These are phyloP conservation scores for Aspergillus sp. DNA, from an alignment of 2,329 filamentous ascomycete species.

Conservation along the genomic window DNA sequence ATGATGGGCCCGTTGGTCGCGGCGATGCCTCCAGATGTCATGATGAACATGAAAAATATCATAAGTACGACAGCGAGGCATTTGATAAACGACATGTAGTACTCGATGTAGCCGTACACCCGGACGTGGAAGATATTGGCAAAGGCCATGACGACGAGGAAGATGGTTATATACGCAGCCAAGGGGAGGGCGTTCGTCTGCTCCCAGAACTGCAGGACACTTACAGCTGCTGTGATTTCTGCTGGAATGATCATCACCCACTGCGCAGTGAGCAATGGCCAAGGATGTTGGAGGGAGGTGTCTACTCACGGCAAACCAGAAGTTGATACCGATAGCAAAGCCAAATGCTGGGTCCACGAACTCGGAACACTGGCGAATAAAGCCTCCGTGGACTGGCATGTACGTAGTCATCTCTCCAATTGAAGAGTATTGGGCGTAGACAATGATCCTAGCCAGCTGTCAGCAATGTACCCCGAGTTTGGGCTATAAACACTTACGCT, in stretches of 20 bases:
- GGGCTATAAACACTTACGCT: slow-evolving; percentile 20
- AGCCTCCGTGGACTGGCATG: slow-evolving; percentile 35
- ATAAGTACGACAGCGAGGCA: slow-evolving; percentile 31
- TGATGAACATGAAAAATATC: slow-evolving; percentile 38
- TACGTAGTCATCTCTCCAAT: slow-evolving; percentile 33
- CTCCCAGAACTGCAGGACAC: slow-evolving; percentile 35
- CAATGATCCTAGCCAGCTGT: slow-evolving; percentile 25
- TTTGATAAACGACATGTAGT: slow-evolving; percentile 34
- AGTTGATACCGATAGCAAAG: slow-evolving; percentile 36
- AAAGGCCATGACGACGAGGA: slow-evolving; percentile 27
- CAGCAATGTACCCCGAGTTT: not conserved
- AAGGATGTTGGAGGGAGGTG: not conserved
- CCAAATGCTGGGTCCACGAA: slow-evolving; percentile 30
- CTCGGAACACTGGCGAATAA: slow-evolving; percentile 32
- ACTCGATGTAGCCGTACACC: slow-evolving; percentile 25
- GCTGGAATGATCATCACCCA: slow-evolving; percentile 22
- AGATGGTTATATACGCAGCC: slow-evolving; percentile 36
- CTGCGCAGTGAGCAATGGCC: not conserved
- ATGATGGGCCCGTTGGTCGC: slow-evolving; percentile 34
- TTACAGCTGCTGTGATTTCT: slow-evolving; percentile 36
- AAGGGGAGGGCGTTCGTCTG: slow-evolving; percentile 24
- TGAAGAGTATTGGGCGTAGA: slow-evolving; percentile 34
- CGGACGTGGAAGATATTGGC: slow-evolving; percentile 30
- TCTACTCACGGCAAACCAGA: slow-evolving; percentile 29
- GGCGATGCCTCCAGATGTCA: slow-evolving; percentile 34